Base-by-base conservation (phyloP, 1,284 basidiomycete species). In the Naganishia sp. region DNA sequence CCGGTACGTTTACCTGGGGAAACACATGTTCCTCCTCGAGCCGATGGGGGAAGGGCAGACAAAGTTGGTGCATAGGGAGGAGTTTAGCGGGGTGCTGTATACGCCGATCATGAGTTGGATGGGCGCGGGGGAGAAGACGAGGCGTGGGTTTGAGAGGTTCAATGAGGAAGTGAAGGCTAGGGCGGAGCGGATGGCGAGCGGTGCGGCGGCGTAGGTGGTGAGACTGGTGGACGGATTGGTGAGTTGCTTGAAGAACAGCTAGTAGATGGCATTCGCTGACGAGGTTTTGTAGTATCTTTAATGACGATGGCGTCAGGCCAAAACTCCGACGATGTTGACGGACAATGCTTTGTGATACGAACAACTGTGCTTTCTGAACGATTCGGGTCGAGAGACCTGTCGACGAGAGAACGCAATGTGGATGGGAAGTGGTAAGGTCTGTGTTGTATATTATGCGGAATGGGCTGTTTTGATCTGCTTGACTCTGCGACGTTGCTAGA, bases 21-120 rank as follows among this genome's bases (percentile, higher is more conserved):
- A 52, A 32, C 50, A 52, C 28, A 52, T 52, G 50, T 52, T 52
- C 50, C 50, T 52, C 50, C 50, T 52, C 28, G 25, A 25, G 11
- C 50, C 50, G 10, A 6, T 28, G 25, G 25, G 9, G 11, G 50
- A 52, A 31, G 50, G 50, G 6, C 21, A 49, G 50, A 52, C 50
- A 7, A 18, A 28, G 15, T 25, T 52, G 6, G 50, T 52, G 13
- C 50, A 52, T 28, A 13, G 50, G 31, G 50, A 52, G 28, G 31
- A 52, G 25, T 52, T 52, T 28, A 52, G 50, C 31, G 50, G 50
- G 4, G 50, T 28, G 7, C 31, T 52, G 7, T 52, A 52, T 28
- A 28, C 17, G 23, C 50, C 50, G 25, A 31, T 52, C 31, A 52
- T 52, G 50, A 31, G 31, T 31, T 52, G 50, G 50, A 52, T 52